Percentiles rank a stretch among this genome's conserved stretches.
These are phyloP conservation scores for Alternaria sp. DNA, from an alignment of 2,329 filamentous ascomycete species.

Conservation along the genomic window DNA sequence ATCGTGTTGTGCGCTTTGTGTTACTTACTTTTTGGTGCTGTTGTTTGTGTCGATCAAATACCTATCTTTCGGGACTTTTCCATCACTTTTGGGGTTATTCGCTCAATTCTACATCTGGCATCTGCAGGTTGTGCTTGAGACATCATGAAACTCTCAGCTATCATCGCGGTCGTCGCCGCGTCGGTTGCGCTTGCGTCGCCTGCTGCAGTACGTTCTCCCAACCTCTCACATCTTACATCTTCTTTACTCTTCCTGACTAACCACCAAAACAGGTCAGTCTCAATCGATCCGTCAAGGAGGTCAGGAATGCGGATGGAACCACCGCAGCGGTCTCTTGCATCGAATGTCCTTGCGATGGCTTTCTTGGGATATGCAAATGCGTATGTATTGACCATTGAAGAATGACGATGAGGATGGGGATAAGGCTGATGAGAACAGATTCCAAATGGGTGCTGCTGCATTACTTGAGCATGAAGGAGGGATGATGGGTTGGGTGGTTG, in stretches of 20 bases:
- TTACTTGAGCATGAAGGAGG: background rate
- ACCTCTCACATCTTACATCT: too few species aligned
- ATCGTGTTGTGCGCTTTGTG: background rate
- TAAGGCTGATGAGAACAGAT: conserved; percentile 18
- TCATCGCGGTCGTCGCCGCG: conserved; percentile 26
- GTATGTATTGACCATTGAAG: conserved; percentile 19
- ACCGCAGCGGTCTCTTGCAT: conserved; percentile 20
- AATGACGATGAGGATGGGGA: background rate
- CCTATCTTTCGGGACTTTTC: background rate
- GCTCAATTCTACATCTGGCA: background rate
- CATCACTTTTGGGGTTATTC: background rate
- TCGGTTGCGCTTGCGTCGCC: conserved; percentile 33
- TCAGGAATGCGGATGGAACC: conserved; percentile 20
- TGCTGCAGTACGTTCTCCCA: conserved; percentile 24
- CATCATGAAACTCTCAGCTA: conserved; percentile 34
- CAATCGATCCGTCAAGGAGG: conserved; percentile 24
- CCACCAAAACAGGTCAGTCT: conserved; percentile 26
- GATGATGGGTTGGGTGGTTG: background rate
- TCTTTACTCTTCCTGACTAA: background rate
- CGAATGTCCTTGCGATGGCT: conserved; percentile 35
- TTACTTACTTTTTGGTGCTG: background rate
- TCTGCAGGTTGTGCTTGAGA: background rate
- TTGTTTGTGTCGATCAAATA: background rate
- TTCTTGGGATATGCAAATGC: conserved; percentile 28
- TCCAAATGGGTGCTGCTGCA: conserved; percentile 41